Evolutionary conservation across 2,329 filamentous ascomycete genomes (phyloP), one percentile per base, ranked within the genome.

Genomic region (Pseudocercospora macadamiae): DNA sequence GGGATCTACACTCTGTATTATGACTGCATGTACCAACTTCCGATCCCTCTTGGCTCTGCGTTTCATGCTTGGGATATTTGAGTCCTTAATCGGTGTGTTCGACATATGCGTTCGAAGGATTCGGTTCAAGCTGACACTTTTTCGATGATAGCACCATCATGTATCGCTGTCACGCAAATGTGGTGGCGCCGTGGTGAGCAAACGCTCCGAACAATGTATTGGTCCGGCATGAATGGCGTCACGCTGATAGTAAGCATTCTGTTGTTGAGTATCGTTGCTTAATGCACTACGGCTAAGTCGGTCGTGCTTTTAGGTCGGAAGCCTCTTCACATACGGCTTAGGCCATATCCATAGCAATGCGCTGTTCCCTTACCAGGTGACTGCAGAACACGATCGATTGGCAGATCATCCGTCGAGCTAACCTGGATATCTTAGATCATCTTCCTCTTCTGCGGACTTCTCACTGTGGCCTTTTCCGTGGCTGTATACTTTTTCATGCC

Each of bases 51-150:
- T 44, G 2, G 54, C 54, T 4, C 36, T 57, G 9, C 76, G 83
- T 2, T 79, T 85, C 57, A 79, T 86, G 60, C 73, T 86, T 1
- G 83, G 83, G 3, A 72, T 82, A 1, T 85, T 85, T 66, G 83
- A 86, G 64, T 73, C 70, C 19, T 49, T 59, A 16, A 59, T 56
- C 55, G 42, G 42, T 47, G 9, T 25, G 42, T 23, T 4, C n/a
- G 23, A 16, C 0, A 8, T 1, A 47, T 16, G 10, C 9, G 5
- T 14, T 16, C 12, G 42, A 23, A 6, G 2, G 7, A 1, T 9
- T 0, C 8, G 14, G 1, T 5, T 47, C 23, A n/a, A 14, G 23
- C 23, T 14, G 42, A 14, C 23, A n/a, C 4, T 9, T 14, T 28
- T 6, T 2, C 9, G 28, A 12, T 32, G 28, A 5, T 14, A 47